Evolutionary conservation across 1,139 yeast species (phyloP), one percentile per base, ranked within the genome.

Genomic region (Hemisphaericaspora xylofermentans): DNA sequence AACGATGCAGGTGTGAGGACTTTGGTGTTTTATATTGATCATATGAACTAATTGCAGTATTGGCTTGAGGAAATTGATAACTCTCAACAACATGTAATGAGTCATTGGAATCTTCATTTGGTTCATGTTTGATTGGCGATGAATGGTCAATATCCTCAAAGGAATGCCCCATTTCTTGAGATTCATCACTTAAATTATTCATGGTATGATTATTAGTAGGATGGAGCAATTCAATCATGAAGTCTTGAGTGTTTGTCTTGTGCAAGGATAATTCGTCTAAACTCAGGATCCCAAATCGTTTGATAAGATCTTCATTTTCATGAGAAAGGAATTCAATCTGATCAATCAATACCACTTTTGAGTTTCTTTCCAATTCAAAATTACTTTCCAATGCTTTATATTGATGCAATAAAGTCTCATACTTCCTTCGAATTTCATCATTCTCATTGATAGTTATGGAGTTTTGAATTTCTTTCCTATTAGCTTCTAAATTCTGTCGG

Each of bases 301-400:
- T 31, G 42, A 54, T 33, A 63, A 60, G 39, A 26, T 41, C 47
- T 29, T 62, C 63, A 44, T 66, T 68, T 48, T 73, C 71, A 42
- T 64, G 66, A 33, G 75, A 65, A 47, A 77, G 61, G 50, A 61
- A 63, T 51, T 78, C 84, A 34, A 78, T 64, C 58, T 78, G 82
- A 50, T 77, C 82, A 44, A 78, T 75, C 40, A 78, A 68, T 33
- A 74, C 65, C 46, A 75, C 58, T 48, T 77, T 78, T 42, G 77
- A 74, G 47, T 73, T 78, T 45, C 69, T 68, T 52, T 75, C 78
- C 26, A 78, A 59, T 57, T 63, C 76, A 50, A 51, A 74, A 53
- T 67, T 68, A 53, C 68, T 70, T 57, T 61, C 67, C 41, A 62
- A 66, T 16, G 64, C 65, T 53, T 53, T 68, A 59, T 51, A 74